Evolutionary conservation across 345 rosid species (phyloP).

Genomic region (Dimocarpus longan): DNA sequence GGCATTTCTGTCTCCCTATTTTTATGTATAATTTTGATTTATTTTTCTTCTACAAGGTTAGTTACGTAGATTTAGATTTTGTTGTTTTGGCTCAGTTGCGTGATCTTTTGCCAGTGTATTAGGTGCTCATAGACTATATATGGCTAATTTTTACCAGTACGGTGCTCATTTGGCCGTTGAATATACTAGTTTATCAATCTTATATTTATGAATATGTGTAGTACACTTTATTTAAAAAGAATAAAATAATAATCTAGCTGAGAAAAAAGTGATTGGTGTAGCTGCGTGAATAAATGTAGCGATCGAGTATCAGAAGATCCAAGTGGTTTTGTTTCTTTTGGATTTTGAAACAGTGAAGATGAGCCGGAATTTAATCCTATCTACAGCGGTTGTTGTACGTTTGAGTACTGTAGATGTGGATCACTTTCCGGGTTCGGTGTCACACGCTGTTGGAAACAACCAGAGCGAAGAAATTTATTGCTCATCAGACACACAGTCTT

Average conservation of each 20-base stretch:
- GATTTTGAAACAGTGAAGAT: background rate
- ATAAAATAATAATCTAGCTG: background rate
- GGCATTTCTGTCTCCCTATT: background rate
- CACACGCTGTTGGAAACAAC: conserved; percentile 1
- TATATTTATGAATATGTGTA: too few species aligned
- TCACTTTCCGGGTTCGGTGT: background rate
- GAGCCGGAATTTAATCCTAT: conserved; percentile 22
- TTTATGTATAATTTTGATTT: background rate
- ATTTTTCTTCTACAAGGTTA: conserved; percentile 14
- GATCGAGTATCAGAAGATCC: background rate
- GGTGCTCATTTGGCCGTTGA: background rate
- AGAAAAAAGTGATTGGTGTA: background rate
- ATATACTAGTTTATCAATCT: background rate
- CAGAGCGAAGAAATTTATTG: background rate
- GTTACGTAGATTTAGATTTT: conserved; percentile 28
- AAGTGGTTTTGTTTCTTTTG: background rate
- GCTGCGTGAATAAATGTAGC: too few species aligned
- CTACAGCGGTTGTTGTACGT: conserved; percentile 6
- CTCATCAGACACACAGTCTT: background rate
- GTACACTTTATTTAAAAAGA: too few species aligned
- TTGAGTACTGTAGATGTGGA: background rate
- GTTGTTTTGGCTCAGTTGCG: conserved; percentile 32
- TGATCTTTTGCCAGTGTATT: conserved; percentile 42
- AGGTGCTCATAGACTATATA: conserved; percentile 26
- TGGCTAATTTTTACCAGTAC: conserved; percentile 7